Evolutionary conservation across 2,329 filamentous ascomycete genomes (phyloP).

Genomic region (Diaporthe citriasiana): DNA sequence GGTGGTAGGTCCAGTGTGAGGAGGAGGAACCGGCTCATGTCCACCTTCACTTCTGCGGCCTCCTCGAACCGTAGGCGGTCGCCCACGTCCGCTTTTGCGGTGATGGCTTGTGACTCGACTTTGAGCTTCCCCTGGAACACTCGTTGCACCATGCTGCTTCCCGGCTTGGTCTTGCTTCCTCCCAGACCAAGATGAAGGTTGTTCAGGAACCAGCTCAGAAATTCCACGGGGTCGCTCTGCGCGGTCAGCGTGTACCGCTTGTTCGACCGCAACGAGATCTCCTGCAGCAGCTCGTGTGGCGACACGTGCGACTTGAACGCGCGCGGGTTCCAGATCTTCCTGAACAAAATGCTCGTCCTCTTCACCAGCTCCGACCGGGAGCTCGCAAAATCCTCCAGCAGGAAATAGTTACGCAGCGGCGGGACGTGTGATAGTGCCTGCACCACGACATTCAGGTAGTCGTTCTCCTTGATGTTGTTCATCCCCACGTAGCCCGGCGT

Average conservation of each 20-base stretch:
- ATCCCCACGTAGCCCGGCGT: constrained; percentile 96
- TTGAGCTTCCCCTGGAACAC: constrained; percentile 95
- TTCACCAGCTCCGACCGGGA: constrained; percentile 85
- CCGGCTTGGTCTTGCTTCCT: constrained; percentile 87
- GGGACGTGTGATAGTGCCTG: constrained; percentile 92
- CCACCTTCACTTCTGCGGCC: constrained; percentile 82
- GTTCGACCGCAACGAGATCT: constrained; percentile 89
- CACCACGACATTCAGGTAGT: constrained; percentile 96
- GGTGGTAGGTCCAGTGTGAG: constrained; percentile 93
- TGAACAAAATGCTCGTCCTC: constrained; percentile 88
- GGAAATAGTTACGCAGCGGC: constrained; percentile 90
- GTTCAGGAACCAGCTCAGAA: constrained; percentile 97
- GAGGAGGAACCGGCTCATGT: constrained; percentile 86
- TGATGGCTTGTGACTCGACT: constrained; percentile 94
- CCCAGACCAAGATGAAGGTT: constrained; percentile 93
- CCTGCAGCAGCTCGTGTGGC: constrained; percentile 95
- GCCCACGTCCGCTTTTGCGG: constrained; percentile 87
- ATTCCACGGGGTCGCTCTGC: constrained; percentile 96
- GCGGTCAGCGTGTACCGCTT: constrained; percentile 92
- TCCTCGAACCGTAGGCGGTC: constrained; percentile 95
- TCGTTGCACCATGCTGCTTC: constrained; percentile 88
- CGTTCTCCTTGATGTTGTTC: constrained; percentile 99
- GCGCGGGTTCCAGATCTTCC: constrained; percentile 98
- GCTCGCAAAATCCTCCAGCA: constrained; percentile 82
- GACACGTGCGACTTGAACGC: constrained; percentile 98